Evolutionary conservation across 176 grass and related monocot genomes (phyloP), one percentile per base, ranked within the genome.

Genomic region (Ensete glaucum): DNA sequence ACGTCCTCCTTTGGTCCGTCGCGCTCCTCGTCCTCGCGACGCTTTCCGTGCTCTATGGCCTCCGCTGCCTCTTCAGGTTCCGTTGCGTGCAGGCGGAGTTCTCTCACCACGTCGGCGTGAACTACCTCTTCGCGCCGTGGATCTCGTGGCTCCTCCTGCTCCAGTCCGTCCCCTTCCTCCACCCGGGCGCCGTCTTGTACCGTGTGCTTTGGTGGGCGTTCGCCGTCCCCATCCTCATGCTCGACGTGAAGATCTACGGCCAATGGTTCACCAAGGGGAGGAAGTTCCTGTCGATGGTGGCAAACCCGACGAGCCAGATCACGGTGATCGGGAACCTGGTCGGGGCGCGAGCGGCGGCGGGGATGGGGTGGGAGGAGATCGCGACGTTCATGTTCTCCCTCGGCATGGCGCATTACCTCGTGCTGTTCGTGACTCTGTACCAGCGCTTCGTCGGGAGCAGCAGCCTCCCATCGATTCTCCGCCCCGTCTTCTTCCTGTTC

Each of bases 61-160:
- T 57, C 53, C 77, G 77, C 52, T 68, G 64, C 52, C 48, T 60
- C 62, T 13, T 77, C 60, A 8, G 60, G 50, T 83, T 84, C 14
- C 82, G 88, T 27, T 79, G 72, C 15, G 84, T 96, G 1, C 79
- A 75, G 0, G 84, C 86, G 55, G 89, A 96, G 80, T 91, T 87
- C 80, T 69, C 81, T 19, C 92, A 96, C 82, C 92, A 90, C 9
- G 85, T 96, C 11, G 88, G 92, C 11, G 81, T 89, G 73, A 96
- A 96, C 84, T 96, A 91, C 79, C 87, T 96, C 84, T 96, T 89
- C 71, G 86, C 86, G 11, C 92, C 92, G 0, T 96, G 89, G 89
- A 91, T 96, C 54, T 83, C 89, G 4, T 82, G 82, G 66, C 86
- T 96, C 1, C 80, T 91, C 26, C 84, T 96, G 3, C 63, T 91